Conservation (phyloP, 345 rosid genomes). For the Euphorbia peplus region DNA sequence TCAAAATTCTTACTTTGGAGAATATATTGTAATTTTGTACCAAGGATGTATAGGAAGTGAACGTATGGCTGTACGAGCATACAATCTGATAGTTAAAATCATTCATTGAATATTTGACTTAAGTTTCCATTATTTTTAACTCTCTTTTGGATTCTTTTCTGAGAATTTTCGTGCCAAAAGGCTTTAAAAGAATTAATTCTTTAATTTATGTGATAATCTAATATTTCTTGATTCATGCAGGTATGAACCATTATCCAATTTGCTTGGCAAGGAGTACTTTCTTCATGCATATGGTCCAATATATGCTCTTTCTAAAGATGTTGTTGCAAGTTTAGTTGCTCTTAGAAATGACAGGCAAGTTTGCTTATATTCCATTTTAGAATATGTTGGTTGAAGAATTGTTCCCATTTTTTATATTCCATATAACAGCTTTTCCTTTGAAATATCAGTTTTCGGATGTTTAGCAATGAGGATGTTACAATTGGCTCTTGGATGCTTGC, state of each 20-base stretch:
- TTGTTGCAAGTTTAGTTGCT: slow-evolving; percentile 73
- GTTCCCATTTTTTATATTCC: not conserved
- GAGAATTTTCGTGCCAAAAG: not conserved
- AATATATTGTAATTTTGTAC: too few relatives aligned
- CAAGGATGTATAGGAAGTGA: not conserved
- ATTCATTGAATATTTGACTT: too few relatives aligned
- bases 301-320: slow-evolving; percentile 89
- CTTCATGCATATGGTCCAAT: slow-evolving; percentile 94
- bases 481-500: slow-evolving; percentile 99
- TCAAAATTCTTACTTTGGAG: not conserved
- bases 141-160: not conserved
- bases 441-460: slow-evolving; percentile 82
- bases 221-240: slow-evolving; percentile 37
- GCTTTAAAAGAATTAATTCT: not conserved
- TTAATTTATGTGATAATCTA: not conserved
- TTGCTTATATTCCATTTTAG: not conserved
- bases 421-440: slow-evolving; percentile 12
- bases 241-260: slow-evolving; percentile 71
- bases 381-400: not conserved
- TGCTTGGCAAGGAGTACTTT: slow-evolving; percentile 89
- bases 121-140: too few relatives aligned
- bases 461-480: slow-evolving; percentile 93
- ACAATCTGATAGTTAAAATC: too few relatives aligned
- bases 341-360: slow-evolving; percentile 75
- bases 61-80: not conserved